Base-by-base conservation (phyloP, 164 flowering plant genomes). In the Echeveria elegans region DNA sequence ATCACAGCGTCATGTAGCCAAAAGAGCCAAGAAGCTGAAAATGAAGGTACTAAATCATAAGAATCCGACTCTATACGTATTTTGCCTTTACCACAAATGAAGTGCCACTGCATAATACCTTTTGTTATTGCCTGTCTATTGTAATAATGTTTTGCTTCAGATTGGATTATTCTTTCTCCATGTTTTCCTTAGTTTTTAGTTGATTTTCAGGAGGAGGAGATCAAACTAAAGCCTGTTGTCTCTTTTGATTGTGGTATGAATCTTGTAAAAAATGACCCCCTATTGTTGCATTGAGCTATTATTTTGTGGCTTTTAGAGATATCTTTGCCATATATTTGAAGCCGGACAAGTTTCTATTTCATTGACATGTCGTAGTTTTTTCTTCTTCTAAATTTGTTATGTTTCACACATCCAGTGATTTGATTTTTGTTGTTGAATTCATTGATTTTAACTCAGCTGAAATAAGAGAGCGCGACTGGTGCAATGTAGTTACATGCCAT, bases 401-500 rank as follows among this genome's bases (percentile, higher is more conserved):
- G n/a, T 48, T 21, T 0, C 15, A 18, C 32, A 1, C 30, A 6
- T 12, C 68, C 9, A 48, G 37, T 67, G 29, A 31, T 61, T 53
- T 45, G 24, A 68, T 34, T 64, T 65, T 63, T 2, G 0, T 63
- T 18, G 58, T n/a, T 7, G 23, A 63, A 28, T 15, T 36, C 31
- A 37, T 64, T 36, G n/a, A 70, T 62, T 64, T 52, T n/a, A 29
- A 71, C 37, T 50, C 69, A 89, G 97, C 96, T 85, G 97, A 92
- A 83, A 95, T 95, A 58, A 85, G 99, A 81, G 97, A 95, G 73
- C 90, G 99, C 10, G 99, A 95, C 79, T 95, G 97, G 97, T 95
- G 97, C 87, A 95, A 95, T 76, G 99, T 95, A 71, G 99, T 95
- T 66, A 95, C 99, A n/a, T 92, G 99, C 72, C 99, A 95, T 74